A percentile compares a stretch with the other conserved stretches of the same genome.
These are phyloP conservation scores for Boletellus sp. DNA, from an alignment of 768 basidiomycete genomes.

Conservation along the genomic window DNA sequence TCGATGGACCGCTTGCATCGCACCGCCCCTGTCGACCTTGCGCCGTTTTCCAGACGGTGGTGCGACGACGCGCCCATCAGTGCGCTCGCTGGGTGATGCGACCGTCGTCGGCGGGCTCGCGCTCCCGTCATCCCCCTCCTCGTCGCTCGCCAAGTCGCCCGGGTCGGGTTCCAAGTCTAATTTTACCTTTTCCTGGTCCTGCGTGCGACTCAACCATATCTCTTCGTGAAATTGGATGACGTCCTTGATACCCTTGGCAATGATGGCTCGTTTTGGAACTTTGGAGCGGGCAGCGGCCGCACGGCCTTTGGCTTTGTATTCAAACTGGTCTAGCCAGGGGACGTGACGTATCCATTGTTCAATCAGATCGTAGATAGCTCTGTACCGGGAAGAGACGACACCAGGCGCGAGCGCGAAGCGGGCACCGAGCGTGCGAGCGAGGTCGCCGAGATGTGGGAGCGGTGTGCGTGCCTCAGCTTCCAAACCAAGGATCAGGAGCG, in stretches of 20 bases:
- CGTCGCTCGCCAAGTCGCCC: constrained; percentile 29
- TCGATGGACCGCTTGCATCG: constrained; percentile 45
- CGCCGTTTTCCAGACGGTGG: constrained; percentile 29
- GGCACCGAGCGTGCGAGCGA: constrained; percentile 54
- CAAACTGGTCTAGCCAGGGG: constrained; percentile 68
- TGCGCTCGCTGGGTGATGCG: constrained; percentile 5
- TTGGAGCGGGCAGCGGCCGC: constrained; percentile 49
- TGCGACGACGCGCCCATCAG: neutral
- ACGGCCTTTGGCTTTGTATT: constrained; percentile 31
- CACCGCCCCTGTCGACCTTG: constrained; percentile 24
- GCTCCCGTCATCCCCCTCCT: constrained; percentile 24
- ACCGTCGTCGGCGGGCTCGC: constrained; percentile 7
- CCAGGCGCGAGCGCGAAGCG: constrained; percentile 49
- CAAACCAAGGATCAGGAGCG: constrained; percentile 62
- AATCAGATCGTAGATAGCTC: constrained; percentile 56
- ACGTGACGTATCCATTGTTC: constrained; percentile 58
- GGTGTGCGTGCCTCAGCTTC: constrained; percentile 60
- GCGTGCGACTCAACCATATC: constrained; percentile 45
- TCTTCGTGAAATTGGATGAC: constrained; percentile 66
- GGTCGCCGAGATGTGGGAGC: constrained; percentile 50
- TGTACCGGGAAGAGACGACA: constrained; percentile 68
- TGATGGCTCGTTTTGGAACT: constrained; percentile 57
- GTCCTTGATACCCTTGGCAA: constrained; percentile 67
- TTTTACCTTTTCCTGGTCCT: constrained; percentile 32
- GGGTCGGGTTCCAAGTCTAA: constrained; percentile 38